phyloP scores from a whole-genome alignment of 768 basidiomycete genomes.

The Rhodotorula babjevae region DNA sequence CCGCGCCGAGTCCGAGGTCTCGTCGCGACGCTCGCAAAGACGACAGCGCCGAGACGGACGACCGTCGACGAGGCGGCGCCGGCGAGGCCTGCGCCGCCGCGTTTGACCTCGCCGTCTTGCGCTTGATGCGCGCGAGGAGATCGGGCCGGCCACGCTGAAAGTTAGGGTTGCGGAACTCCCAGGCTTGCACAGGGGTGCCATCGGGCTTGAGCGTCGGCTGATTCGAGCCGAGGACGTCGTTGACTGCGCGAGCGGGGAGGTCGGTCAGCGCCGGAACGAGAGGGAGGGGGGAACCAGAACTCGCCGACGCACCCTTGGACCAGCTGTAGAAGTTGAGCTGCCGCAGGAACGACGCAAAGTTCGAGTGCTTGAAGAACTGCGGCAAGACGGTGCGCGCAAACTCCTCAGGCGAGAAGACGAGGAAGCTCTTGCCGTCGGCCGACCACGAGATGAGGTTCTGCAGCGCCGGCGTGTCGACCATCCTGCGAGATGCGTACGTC shows the following conservation, averaged over 20 bases:
- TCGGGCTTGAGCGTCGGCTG: slow-evolving; percentile 1
- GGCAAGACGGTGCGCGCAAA: slow-evolving; percentile 43
- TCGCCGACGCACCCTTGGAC: not conserved
- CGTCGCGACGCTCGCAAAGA: not conserved
- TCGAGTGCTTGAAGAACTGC: slow-evolving; percentile 48
- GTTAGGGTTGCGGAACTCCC: slow-evolving; percentile 52
- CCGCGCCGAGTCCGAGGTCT: slow-evolving; percentile 1
- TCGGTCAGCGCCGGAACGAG: not conserved
- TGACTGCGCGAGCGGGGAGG: not conserved
- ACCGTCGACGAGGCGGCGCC: not conserved
- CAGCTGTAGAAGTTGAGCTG: slow-evolving; percentile 32
- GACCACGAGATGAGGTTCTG: slow-evolving; percentile 28
- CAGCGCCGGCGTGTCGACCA: slow-evolving; percentile 11
- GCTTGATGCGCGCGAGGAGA: slow-evolving; percentile 56
- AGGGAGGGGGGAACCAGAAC: not conserved
- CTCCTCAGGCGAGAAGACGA: slow-evolving; percentile 25
- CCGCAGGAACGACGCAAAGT: slow-evolving; percentile 49
- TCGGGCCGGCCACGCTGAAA: slow-evolving; percentile 58
- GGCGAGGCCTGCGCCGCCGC: not conserved
- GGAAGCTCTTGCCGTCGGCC: slow-evolving; percentile 23
- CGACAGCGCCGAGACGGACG: not conserved
- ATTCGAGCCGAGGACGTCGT: not conserved
- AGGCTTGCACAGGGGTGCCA: slow-evolving; percentile 42
- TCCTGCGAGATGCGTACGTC: not conserved
- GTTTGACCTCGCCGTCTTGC: slow-evolving; percentile 30